Evolutionary conservation across 169 alveolate genomes (phyloP), one percentile per base, ranked within the genome.

Genomic region (Cystoisospora suis): DNA sequence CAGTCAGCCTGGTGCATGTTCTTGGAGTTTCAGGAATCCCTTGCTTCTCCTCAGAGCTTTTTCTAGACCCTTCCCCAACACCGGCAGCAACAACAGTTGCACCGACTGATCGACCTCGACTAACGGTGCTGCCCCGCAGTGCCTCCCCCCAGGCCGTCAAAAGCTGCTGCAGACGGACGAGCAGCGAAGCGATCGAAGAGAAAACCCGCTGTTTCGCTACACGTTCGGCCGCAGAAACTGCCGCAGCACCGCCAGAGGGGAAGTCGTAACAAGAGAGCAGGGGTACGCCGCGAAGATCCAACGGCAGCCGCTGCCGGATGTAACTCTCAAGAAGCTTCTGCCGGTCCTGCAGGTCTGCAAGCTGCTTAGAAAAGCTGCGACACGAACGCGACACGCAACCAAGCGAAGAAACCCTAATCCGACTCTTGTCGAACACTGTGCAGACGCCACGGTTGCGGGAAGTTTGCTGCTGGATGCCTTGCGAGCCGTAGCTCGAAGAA

Each of bases 61-160:
- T 32, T n/a, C 77, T 4, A 36, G 44, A 36, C 42, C 77, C 77
- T 65, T 65, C 5, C 20, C 45, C 77, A 65, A 12, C n/a, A 36
- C 5, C 36, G n/a, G 61, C 61, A 49, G 61, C 61, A 9, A 12
- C 40, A 29, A 29, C 75, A 44, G 45, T 27, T 9, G 34, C 75
- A 3, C 34, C 77, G 77, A 36, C 44, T 15, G 77, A 32, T n/a
- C 77, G 36, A 15, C 77, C 77, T 7, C 77, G 27, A 20, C 77
- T 44, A 15, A 44, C n/a, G 44, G 45, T 7, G n/a, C n/a, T n/a
- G n/a, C 23, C 65, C 65, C 65, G 29, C 9, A 72, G 83, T 4
- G 83, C 83, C 56, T 40, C 56, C 23, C 56, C 27, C 83, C 83
- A 72, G 58, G 83, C 83, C 6, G 58, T 56, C 15, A 72, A 38